These are phyloP conservation scores for Quercus glauca DNA, from an alignment of 306 rosid species.

Conservation along the genomic window DNA sequence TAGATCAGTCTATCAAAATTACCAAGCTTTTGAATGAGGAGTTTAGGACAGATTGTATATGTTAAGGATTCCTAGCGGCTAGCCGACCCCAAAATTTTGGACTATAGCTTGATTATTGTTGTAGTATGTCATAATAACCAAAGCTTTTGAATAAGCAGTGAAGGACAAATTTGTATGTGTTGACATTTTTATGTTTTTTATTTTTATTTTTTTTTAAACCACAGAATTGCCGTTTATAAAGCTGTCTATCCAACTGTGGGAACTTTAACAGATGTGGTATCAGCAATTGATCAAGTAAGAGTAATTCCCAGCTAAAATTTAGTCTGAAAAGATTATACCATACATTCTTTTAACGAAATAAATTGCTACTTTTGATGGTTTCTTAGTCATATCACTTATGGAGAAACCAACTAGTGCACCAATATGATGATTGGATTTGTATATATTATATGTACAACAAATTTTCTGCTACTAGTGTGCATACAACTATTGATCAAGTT, in stretches of 20 bases:
- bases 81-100: no score
- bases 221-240: constrained; percentile 85
- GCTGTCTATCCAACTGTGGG: constrained; percentile 71
- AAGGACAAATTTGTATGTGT: not conserved
- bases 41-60: not conserved
- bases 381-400: no score
- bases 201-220: not conserved
- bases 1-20: not conserved
- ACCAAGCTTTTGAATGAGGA: not conserved
- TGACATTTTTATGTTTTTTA: not conserved
- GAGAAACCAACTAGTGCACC: no score
- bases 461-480: no score
- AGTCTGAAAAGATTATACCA: not conserved
- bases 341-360: not conserved
- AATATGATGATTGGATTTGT: no score
- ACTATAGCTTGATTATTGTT: no score
- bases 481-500: not conserved
- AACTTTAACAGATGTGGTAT: constrained; percentile 65
- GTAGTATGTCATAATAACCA: not conserved
- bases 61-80: no score
- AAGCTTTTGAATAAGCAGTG: not conserved
- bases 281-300: constrained; percentile 80
- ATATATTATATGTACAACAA: no score
- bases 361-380: not conserved
- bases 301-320: not conserved